Evolutionary conservation across 2,329 filamentous ascomycete species (phyloP).

Genomic region (Myotisia sp.): DNA sequence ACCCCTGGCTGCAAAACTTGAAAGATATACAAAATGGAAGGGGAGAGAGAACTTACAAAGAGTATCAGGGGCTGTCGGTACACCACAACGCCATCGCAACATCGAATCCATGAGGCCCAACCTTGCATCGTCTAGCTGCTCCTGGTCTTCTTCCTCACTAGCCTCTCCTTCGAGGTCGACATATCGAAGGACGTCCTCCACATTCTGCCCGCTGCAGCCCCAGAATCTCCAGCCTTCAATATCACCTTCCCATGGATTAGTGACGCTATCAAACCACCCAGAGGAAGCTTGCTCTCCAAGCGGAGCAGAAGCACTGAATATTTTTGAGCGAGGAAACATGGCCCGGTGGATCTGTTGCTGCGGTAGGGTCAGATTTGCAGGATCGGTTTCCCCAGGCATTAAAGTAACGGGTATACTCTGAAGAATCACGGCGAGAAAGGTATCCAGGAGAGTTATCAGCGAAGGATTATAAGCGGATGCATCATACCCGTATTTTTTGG

Average conservation of each 20-base stretch:
- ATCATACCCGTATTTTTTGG: conserved; percentile 92
- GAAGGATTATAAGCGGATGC: conserved; percentile 72
- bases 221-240: conserved; percentile 80
- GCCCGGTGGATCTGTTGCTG: conserved; percentile 88
- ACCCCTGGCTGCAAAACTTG: neutral
- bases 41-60: conserved; percentile 51
- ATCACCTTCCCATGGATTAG: conserved; percentile 86
- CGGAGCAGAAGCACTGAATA: conserved; percentile 40
- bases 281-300: conserved; percentile 31
- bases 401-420: conserved; percentile 80
- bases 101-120: conserved; percentile 88
- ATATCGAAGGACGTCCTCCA: conserved; percentile 90
- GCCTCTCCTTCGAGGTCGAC: conserved; percentile 38
- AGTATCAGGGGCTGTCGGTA: conserved; percentile 91
- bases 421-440: conserved; percentile 65
- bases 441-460: conserved; percentile 71
- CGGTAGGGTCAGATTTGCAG: conserved; percentile 76
- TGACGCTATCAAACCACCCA: conserved; percentile 75
- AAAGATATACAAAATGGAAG: neutral
- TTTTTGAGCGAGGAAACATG: conserved; percentile 66
- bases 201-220: conserved; percentile 78
- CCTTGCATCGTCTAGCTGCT: conserved; percentile 49
- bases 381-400: conserved; percentile 69
- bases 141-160: conserved; percentile 18
- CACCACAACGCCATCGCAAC: conserved; percentile 79